These are phyloP conservation scores for Alternaria sp. DNA, from an alignment of 2,329 filamentous ascomycete species.

Conservation along the genomic window DNA sequence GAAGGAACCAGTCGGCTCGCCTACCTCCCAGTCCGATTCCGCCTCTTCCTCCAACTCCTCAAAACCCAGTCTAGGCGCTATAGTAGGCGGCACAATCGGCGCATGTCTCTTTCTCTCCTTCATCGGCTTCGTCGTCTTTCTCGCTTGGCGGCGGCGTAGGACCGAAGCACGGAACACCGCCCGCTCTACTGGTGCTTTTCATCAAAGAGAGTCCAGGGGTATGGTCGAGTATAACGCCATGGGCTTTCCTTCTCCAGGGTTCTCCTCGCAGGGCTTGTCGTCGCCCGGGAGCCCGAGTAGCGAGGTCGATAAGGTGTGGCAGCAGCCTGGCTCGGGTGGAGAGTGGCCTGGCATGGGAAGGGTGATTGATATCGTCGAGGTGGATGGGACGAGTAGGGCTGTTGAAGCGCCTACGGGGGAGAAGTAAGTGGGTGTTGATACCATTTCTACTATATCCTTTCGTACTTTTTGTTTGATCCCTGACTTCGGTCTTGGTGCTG, in stretches of 20 bases:
- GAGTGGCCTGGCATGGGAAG: constrained; percentile 11
- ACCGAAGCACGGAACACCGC: not conserved
- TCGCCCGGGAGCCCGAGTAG: not conserved
- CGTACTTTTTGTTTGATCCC: no score
- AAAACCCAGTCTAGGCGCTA: constrained; percentile 33
- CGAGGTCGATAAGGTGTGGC: constrained; percentile 13
- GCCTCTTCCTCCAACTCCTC: not conserved
- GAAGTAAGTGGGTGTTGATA: no score
- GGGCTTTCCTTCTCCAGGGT: constrained; percentile 7
- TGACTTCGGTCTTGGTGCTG: not conserved
- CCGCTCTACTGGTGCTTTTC: not conserved
- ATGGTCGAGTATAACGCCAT: constrained; percentile 17
- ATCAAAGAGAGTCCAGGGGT: not conserved
- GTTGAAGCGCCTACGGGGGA: constrained; percentile 13
- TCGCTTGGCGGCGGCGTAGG: constrained; percentile 27
- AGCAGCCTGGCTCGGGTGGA: not conserved
- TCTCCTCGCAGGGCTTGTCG: not conserved
- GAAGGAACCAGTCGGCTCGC: not conserved
- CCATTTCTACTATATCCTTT: no score
- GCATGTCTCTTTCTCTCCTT: constrained; percentile 35
- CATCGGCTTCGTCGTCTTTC: constrained; percentile 29
- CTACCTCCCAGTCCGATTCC: not conserved
- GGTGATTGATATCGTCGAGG: constrained; percentile 15
- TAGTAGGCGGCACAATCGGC: constrained; percentile 43
- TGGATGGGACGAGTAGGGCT: constrained; percentile 13